Percentiles rank a stretch among this genome's conserved stretches.
Conservation (phyloP, 2,329 filamentous ascomycete genomes). For the Cladobotryum protrusum region DNA sequence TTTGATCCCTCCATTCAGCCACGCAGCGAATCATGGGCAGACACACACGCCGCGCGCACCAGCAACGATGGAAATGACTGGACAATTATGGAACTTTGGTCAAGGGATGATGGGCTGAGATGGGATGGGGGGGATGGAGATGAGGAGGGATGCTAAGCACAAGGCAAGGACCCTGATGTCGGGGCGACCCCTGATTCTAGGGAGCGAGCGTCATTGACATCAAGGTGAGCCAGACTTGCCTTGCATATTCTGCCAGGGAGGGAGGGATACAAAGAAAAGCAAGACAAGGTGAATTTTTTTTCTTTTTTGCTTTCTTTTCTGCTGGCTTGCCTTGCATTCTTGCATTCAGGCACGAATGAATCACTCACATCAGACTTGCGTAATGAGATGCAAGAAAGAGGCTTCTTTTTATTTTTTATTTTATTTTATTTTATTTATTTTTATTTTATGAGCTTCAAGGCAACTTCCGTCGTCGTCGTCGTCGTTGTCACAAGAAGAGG, state of each 20-base stretch:
- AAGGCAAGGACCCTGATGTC: not conserved
- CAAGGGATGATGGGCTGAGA: no score
- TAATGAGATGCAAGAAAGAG: slow-evolving; percentile 10
- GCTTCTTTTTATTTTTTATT: no score
- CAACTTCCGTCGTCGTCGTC: no score
- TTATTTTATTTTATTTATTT: no score
- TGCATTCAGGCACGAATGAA: no score
- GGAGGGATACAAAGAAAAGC: not conserved
- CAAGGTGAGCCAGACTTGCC: slow-evolving; percentile 1
- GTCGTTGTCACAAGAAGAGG: not conserved
- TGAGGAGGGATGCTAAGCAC: no score
- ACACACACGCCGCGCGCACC: not conserved
- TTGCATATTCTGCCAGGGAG: not conserved
- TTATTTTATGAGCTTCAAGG: no score
- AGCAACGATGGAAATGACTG: not conserved
- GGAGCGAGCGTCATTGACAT: slow-evolving; percentile 6
- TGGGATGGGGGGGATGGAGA: no score
- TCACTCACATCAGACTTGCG: slow-evolving; percentile 14
- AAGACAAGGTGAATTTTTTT: not conserved
- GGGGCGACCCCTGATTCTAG: not conserved
- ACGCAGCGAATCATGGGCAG: not conserved
- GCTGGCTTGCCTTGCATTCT: no score
- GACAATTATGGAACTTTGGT: no score
- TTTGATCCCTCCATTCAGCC: not conserved
- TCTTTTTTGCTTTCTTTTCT: no score